Evolutionary conservation across 441 rosid species (phyloP), one percentile per base, ranked within the genome.

Genomic region (Pelargonium australe): DNA sequence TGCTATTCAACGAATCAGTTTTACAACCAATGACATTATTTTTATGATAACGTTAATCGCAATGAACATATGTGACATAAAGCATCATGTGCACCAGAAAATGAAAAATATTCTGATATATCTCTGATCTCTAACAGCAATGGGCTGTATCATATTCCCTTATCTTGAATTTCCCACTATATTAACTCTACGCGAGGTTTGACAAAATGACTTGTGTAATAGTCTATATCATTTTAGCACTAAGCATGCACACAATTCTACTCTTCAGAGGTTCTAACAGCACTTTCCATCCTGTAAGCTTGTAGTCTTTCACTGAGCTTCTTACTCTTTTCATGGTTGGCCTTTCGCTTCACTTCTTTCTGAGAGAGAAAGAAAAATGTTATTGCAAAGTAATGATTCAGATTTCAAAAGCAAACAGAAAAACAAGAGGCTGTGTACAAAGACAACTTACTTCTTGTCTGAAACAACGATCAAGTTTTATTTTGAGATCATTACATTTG

Each of bases 341-440:
- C 93, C 88, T 89, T 93, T 55, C 97, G 79, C 84, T 93, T 93
- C 70, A 85, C 64, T 5, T 96, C 90, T 91, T 91, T 89, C 96
- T 94, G 86, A 60, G 60, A 51, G 66, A 9, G 34, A 16, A 25
- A 25, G 49, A 14, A 70, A 51, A 31, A 43, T 63, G 17, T 25
- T 41, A 70, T 16, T 19, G n/a, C 53, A 34, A 45, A 41, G 66
- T 67, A 4, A 43, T 19, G 2, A 12, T 25, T 47, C 4, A 34
- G 3, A 62, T 31, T 40, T 12, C 20, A 49, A 14, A 49, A 14
- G 45, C 12, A 58, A 9, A 20, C 17, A 5, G 14, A 66, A 34
- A 69, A 4, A 19, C 0, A 41, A 44, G 51, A 67, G n/a, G 19
- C 25, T 57, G 63, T 2, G 10, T 14, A 40, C 23, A 34, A 13